phyloP scores from a whole-genome alignment of 2,329 filamentous ascomycete species.

The Tolypocladium sp. region DNA sequence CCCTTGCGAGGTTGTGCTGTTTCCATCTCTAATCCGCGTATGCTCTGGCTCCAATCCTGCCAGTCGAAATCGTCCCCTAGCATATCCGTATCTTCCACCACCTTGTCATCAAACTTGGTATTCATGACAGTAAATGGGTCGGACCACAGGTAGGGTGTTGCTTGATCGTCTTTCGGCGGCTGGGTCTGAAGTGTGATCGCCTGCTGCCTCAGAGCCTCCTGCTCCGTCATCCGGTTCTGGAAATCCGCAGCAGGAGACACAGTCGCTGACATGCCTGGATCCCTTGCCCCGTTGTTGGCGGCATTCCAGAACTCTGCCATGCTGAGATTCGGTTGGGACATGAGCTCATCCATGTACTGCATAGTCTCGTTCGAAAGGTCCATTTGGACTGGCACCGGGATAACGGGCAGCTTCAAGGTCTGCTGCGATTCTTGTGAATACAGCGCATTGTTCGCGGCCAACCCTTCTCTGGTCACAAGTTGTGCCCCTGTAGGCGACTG shows the following conservation, averaged over 20 bases:
- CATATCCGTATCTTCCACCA: conserved; percentile 26
- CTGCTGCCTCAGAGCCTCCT: conserved; percentile 10
- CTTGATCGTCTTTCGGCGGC: conserved; percentile 21
- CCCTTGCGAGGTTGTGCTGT: conserved; percentile 10
- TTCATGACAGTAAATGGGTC: conserved; percentile 20
- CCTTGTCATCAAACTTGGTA: conserved; percentile 15
- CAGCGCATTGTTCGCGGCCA: background rate
- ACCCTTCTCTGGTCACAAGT: background rate
- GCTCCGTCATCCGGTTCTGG: conserved; percentile 4
- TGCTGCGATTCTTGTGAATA: conserved; percentile 7
- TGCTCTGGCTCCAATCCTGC: conserved; percentile 37
- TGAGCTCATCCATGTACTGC: conserved; percentile 26
- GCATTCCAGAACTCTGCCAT: conserved; percentile 23
- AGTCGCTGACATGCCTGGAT: background rate
- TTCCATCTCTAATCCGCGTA: conserved; percentile 28
- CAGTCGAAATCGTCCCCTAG: conserved; percentile 36
- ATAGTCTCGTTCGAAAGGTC: conserved; percentile 19
- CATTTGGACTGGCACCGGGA: conserved; percentile 10
- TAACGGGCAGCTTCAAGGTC: conserved; percentile 1
- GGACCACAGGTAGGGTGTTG: conserved; percentile 33
- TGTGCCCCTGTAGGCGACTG: background rate
- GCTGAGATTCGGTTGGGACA: conserved; percentile 25
- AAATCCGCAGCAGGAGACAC: background rate
- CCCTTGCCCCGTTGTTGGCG: background rate
- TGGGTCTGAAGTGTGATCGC: conserved; percentile 12